Percentiles rank a stretch among this genome's conserved stretches.
Evolutionary conservation across 306 rosid genomes (phyloP).

Genomic region (Potentilla sterilis): DNA sequence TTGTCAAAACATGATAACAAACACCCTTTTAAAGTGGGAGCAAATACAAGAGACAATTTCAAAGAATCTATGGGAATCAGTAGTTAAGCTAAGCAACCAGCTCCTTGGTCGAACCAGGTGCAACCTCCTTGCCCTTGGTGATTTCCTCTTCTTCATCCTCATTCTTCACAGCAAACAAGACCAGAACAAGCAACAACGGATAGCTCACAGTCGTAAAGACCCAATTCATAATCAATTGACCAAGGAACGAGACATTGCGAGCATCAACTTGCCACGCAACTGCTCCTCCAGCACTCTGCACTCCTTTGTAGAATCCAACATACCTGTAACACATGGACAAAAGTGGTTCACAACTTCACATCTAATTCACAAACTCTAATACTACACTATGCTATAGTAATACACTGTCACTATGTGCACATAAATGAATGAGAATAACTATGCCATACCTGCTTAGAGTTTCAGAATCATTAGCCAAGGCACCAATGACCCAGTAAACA

Average conservation of each 20-base stretch:
- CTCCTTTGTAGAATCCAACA: conserved; percentile 80
- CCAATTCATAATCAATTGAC: conserved; percentile 71
- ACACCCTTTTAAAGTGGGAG: background rate
- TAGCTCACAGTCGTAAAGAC: conserved; percentile 57
- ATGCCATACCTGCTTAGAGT: conserved; percentile 75
- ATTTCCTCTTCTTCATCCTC: conserved; percentile 34
- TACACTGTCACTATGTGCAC: background rate
- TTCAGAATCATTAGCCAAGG: conserved; percentile 81
- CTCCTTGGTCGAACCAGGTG: conserved; percentile 13
- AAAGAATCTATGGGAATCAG: conserved; percentile 6
- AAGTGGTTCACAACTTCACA: background rate
- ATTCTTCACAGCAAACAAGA: conserved; percentile 68
- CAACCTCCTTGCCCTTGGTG: conserved; percentile 28
- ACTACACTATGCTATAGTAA: background rate
- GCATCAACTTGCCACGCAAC: conserved; percentile 92
- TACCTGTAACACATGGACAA: conserved; percentile 47
- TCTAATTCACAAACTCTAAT: background rate
- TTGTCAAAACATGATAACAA: background rate
- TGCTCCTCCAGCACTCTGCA: conserved; percentile 97
- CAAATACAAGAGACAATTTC: background rate
- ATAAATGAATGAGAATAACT: background rate
- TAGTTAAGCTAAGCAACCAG: background rate
- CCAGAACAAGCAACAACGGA: conserved; percentile 58
- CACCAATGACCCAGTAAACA: conserved; percentile 90
- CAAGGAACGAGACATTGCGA: conserved; percentile 42